Conservation (phyloP, 2,329 filamentous ascomycete genomes). For the Botrytis elliptica region DNA sequence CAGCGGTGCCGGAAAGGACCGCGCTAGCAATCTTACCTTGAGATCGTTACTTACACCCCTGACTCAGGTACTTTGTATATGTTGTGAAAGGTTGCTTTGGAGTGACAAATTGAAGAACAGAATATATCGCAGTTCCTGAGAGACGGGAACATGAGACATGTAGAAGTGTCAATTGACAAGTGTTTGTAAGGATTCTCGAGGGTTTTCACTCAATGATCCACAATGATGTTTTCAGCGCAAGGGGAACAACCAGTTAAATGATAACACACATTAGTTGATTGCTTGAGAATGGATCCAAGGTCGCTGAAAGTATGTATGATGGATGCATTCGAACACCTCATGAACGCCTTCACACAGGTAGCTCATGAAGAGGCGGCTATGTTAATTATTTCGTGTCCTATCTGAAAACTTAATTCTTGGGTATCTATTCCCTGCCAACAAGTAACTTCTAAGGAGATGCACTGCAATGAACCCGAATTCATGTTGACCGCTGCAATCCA, state of each 20-base stretch:
- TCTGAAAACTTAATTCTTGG: neutral
- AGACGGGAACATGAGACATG: neutral
- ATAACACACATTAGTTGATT: slow-evolving; percentile 13
- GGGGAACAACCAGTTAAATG: slow-evolving; percentile 15
- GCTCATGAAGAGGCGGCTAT: neutral
- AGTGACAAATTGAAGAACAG: neutral
- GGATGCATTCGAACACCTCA: slow-evolving; percentile 15
- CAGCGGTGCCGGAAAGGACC: neutral
- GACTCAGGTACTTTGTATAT: neutral
- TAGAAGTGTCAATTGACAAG: neutral
- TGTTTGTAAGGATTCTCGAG: neutral
- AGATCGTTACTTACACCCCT: neutral
- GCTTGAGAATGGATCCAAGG: neutral
- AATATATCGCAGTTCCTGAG: neutral
- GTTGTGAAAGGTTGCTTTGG: neutral
- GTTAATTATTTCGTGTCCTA: neutral
- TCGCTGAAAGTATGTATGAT: slow-evolving; percentile 13
- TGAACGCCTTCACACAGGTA: slow-evolving; percentile 4
- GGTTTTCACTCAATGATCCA: slow-evolving; percentile 7
- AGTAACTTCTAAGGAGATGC: neutral
- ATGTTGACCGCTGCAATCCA: neutral
- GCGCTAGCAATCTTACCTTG: neutral
- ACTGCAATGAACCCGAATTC: neutral
- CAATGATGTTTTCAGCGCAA: slow-evolving; percentile 5
- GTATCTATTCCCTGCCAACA: neutral